Conservation (phyloP, 2,329 filamentous ascomycete species). For the Rhynchosporium graminicola region DNA sequence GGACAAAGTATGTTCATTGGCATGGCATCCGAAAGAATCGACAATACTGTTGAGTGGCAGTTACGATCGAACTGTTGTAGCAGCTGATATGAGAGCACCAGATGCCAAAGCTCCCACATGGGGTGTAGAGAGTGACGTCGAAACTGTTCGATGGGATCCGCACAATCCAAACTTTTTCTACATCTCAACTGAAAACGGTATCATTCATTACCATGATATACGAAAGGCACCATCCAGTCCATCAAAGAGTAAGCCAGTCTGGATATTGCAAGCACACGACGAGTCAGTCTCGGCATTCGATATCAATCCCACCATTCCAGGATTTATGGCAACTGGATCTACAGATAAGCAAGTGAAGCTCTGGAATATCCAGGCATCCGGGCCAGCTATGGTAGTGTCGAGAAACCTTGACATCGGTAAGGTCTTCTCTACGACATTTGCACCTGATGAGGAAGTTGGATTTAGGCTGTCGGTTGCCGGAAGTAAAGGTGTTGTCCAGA, state of each 20-base stretch:
- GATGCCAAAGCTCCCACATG: slow-evolving; percentile 80
- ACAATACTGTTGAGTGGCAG: slow-evolving; percentile 90
- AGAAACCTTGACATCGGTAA: slow-evolving; percentile 92
- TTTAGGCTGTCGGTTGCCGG: slow-evolving; percentile 93
- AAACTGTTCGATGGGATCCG: slow-evolving; percentile 89
- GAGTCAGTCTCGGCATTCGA: slow-evolving; percentile 90
- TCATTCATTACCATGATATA: slow-evolving; percentile 89
- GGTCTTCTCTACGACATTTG: slow-evolving; percentile 89
- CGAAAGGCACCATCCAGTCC: slow-evolving; percentile 74
- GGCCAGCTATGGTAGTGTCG: slow-evolving; percentile 87
- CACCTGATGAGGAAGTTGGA: slow-evolving; percentile 84
- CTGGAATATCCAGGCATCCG: slow-evolving; percentile 83
- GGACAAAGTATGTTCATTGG: slow-evolving; percentile 94
- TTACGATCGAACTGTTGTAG: slow-evolving; percentile 91
- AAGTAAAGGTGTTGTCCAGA: slow-evolving; percentile 87
- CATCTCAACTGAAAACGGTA: slow-evolving; percentile 87
- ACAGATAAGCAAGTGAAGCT: slow-evolving; percentile 95
- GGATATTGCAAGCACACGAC: slow-evolving; percentile 95
- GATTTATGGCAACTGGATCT: slow-evolving; percentile 90
- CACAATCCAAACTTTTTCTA: slow-evolving; percentile 94
- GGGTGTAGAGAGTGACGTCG: slow-evolving; percentile 94
- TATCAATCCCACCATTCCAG: slow-evolving; percentile 85
- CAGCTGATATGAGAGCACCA: slow-evolving; percentile 94
- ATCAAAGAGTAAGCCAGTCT: slow-evolving; percentile 77
- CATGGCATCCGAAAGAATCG: slow-evolving; percentile 87